Percentiles rank a stretch among this genome's conserved stretches.
Evolutionary conservation across 257 asterid genomes (phyloP).

Genomic region (Ilex asprella): DNA sequence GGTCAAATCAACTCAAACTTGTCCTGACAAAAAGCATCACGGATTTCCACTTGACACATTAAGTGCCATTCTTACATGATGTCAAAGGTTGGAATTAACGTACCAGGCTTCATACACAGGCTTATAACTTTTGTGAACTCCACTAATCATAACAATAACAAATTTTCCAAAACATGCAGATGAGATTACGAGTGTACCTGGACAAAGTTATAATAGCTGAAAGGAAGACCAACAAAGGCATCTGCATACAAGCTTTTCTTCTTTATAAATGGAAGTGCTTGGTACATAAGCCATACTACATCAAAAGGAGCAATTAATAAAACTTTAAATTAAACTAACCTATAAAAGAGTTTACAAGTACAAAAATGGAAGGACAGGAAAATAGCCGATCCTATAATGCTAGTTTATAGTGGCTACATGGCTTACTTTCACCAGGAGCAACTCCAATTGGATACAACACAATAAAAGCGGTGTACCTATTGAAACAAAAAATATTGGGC

Average conservation of each 20-base stretch:
- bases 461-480: slow-evolving; percentile 88
- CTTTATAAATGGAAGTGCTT: slow-evolving; percentile 76
- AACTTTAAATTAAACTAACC: too few species aligned
- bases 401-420: background rate
- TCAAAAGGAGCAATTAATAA: background rate
- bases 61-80: background rate
- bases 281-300: slow-evolving; percentile 92
- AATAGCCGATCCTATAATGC: background rate
- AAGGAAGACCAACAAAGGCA: slow-evolving; percentile 33
- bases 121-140: background rate
- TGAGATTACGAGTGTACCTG: slow-evolving; percentile 32
- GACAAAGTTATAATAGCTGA: slow-evolving; percentile 55
- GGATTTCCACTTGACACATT: background rate
- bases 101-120: background rate
- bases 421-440: slow-evolving; percentile 91
- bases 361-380: background rate
- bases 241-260: slow-evolving; percentile 56
- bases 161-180: background rate
- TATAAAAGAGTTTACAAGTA: background rate
- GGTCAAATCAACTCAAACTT: background rate
- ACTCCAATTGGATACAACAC: slow-evolving; percentile 82
- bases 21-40: background rate
- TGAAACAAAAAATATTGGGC: slow-evolving; percentile 8
- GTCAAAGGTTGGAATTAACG: background rate
- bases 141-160: background rate